phyloP scores from a whole-genome alignment of 108 stramenopile genomes.

The Stephanodiscus minutulus region DNA sequence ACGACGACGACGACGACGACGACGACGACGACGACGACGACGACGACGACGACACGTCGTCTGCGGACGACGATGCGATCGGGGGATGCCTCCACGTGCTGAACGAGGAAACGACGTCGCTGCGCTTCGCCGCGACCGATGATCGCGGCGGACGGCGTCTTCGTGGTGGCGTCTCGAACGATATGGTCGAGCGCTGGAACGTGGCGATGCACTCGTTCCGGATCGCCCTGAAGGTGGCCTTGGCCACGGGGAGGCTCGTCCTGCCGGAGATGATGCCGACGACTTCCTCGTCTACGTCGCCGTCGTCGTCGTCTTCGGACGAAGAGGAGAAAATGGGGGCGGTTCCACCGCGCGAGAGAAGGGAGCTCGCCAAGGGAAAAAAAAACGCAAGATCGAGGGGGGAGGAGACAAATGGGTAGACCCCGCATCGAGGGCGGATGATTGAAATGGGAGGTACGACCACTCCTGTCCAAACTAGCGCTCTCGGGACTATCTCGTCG shows the following conservation, averaged over 20 bases:
- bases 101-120: neutral
- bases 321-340: neutral
- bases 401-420: neutral
- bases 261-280: conserved; percentile 26
- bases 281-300: neutral
- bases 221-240: conserved; percentile 35
- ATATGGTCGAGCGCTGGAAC: conserved; percentile 16
- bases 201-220: conserved; percentile 45
- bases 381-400: neutral
- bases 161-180: neutral
- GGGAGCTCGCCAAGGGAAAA: neutral
- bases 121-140: neutral
- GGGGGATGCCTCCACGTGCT: neutral
- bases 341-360: neutral
- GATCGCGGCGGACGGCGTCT: neutral
- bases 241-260: conserved; percentile 36
- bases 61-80: neutral
- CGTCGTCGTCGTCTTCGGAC: neutral
- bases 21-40: neutral
- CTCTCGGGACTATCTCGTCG: conserved; percentile 38
- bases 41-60: neutral
- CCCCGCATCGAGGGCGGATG: neutral
- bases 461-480: conserved; percentile 24
- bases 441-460: conserved; percentile 19
- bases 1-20: neutral